These are phyloP conservation scores for Phytophthora cactorum DNA, from an alignment of 352 stramenopile genomes.

Conservation along the genomic window DNA sequence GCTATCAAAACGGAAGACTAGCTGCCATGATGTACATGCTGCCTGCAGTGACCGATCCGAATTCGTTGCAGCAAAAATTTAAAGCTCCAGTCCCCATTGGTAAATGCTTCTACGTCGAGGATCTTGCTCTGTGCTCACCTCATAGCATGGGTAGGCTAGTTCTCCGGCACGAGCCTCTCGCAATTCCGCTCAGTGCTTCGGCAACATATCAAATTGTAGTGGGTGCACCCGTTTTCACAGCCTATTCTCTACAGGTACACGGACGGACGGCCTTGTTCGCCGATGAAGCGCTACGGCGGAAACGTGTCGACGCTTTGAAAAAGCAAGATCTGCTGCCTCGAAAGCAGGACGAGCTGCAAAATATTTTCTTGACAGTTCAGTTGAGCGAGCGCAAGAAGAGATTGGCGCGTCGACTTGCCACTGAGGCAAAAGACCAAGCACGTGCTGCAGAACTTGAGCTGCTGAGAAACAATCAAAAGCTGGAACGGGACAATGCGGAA, in stretches of 20 bases:
- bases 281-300: conserved; percentile 53
- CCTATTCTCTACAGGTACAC: conserved; percentile 70
- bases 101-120: conserved; percentile 52
- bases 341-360: conserved; percentile 65
- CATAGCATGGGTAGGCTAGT: conserved; percentile 73
- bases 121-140: conserved; percentile 70
- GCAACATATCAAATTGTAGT: conserved; percentile 81
- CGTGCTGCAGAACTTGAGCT: conserved; percentile 59
- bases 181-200: conserved; percentile 52
- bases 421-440: conserved; percentile 52
- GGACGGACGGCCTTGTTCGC: conserved; percentile 54
- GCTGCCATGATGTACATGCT: conserved; percentile 81
- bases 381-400: conserved; percentile 76
- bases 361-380: conserved; percentile 74
- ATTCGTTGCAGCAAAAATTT: conserved; percentile 14
- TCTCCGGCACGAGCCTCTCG: conserved; percentile 62
- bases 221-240: conserved; percentile 68
- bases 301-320: conserved; percentile 60
- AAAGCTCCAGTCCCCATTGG: conserved; percentile 53
- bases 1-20: conserved; percentile 78
- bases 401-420: conserved; percentile 52
- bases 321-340: conserved; percentile 70
- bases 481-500: conserved; percentile 56
- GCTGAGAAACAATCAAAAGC: conserved; percentile 45
- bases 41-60: conserved; percentile 24